These are phyloP conservation scores for Nymphaea colorata DNA, from an alignment of 164 flowering plant genomes.

Conservation along the genomic window DNA sequence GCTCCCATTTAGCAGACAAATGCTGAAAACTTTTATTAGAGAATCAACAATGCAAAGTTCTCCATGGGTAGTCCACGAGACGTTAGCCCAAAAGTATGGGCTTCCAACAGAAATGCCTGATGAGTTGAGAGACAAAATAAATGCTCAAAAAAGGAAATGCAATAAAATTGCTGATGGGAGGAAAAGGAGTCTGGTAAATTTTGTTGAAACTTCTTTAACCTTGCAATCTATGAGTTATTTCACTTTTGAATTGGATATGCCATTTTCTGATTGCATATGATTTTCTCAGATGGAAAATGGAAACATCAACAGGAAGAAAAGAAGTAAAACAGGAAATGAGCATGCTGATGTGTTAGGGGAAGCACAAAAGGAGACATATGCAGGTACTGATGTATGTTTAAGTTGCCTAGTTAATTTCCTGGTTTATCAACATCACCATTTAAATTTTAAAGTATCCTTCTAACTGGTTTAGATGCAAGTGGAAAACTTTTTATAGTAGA, in stretches of 20 bases:
- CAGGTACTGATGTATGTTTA: neutral
- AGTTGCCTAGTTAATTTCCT: neutral
- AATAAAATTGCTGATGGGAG: slow-evolving; percentile 18
- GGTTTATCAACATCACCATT: neutral
- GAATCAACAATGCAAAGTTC: slow-evolving; percentile 67
- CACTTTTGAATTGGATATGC: neutral
- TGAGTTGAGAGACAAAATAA: slow-evolving; percentile 24
- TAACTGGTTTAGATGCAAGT: neutral
- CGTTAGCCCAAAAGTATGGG: slow-evolving; percentile 53
- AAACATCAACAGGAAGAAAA: neutral
- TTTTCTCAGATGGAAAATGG: neutral
- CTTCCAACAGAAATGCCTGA: slow-evolving; percentile 54
- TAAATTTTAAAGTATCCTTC: neutral
- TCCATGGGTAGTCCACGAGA: slow-evolving; percentile 87
- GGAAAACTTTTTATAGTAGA: neutral
- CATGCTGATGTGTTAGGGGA: neutral
- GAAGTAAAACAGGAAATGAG: neutral
- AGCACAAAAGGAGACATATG: neutral
- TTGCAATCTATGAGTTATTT: neutral
- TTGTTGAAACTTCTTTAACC: neutral
- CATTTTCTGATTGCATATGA: neutral
- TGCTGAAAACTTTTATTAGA: slow-evolving; percentile 76
- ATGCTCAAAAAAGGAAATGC: slow-evolving; percentile 32
- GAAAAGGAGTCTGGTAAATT: slow-evolving; percentile 11
- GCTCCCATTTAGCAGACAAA: slow-evolving; percentile 55